Conservation (phyloP, 148 eudicot species). For the Vaccinium macrocarpon region DNA sequence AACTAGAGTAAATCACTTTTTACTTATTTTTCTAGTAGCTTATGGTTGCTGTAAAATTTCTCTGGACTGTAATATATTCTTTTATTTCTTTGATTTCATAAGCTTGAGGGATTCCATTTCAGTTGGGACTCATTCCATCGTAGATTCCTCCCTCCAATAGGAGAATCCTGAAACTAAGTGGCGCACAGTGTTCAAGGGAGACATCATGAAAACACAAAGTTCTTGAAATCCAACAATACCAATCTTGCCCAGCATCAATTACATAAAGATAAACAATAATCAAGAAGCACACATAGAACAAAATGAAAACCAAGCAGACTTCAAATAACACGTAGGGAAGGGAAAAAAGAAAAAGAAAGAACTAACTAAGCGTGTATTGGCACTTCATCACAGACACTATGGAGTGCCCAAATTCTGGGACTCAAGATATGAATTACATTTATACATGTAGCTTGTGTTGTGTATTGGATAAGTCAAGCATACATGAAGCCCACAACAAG, state of each 20-base stretch:
- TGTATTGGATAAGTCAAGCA: not conserved
- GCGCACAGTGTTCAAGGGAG: not conserved
- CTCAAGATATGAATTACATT: not conserved
- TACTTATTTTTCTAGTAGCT: too few species aligned
- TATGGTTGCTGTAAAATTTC: too few species aligned
- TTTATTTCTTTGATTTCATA: too few species aligned
- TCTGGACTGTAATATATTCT: too few species aligned
- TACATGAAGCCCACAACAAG: not conserved
- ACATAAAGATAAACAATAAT: not conserved
- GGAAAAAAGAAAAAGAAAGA: not conserved
- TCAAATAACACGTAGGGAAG: not conserved
- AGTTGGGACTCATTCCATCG: too few species aligned
- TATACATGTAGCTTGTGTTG: not conserved
- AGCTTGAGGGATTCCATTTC: too few species aligned
- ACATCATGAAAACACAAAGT: not conserved
- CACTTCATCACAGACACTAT: not conserved
- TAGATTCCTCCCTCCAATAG: too few species aligned
- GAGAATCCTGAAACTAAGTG: not conserved
- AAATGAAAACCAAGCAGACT: not conserved
- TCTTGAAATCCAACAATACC: not conserved
- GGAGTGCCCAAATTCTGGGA: not conserved
- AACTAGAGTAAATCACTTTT: too few species aligned
- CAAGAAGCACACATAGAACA: not conserved
- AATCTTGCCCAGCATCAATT: not conserved
- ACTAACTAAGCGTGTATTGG: not conserved